Evolutionary conservation across 192 early-diverging fungal genomes (phyloP), one percentile per base, ranked within the genome.

Genomic region (Umbelopsis vinacea): DNA sequence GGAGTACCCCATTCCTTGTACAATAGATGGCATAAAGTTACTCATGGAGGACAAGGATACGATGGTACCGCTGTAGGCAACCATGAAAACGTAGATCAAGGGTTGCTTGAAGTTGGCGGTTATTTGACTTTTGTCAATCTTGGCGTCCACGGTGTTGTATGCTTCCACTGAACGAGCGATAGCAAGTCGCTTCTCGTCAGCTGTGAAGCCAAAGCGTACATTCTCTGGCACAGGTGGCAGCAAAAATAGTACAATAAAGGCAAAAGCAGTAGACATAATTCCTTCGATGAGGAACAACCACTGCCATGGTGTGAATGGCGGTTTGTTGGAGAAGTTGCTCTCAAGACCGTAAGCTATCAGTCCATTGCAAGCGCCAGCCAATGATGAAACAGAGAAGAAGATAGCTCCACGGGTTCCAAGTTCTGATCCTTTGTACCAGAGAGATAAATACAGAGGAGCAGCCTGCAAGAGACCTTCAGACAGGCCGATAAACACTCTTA

Each of bases 281-380:
- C 89, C 90, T 46, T 85, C 86, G 10, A 86, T 66, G 48, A 90
- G 74, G 23, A 38, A 73, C 55, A 43, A 24, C 69, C 69, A 70
- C 29, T 70, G 69, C 19, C 47, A 70, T 35, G 22, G 15, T 14
- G 23, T 29, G 17, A 70, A 55, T 29, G 53, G 53, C 29, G 53
- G 53, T 7, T 7, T 22, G 53, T 55, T 55, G 53, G 53, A 55
- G 53, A 55, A 55, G 24, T 55, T 29, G 21, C 24, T 55, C 14
- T 29, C 53, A 6, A 55, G 53, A 6, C 68, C 68, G 46, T 70
- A 70, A 0, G 68, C 54, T 43, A 71, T 71, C 53, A 71, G 52
- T 23, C 70, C 70, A 63, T 63, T 63, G 23, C 37, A 71, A 23
- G 70, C 55, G 40, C 70, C 70, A 17, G 70, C 70, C 43, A 71